Percentiles rank a stretch among this genome's conserved stretches.
Conservation (phyloP, 306 rosid genomes). For the Ziziphus jujuba region DNA sequence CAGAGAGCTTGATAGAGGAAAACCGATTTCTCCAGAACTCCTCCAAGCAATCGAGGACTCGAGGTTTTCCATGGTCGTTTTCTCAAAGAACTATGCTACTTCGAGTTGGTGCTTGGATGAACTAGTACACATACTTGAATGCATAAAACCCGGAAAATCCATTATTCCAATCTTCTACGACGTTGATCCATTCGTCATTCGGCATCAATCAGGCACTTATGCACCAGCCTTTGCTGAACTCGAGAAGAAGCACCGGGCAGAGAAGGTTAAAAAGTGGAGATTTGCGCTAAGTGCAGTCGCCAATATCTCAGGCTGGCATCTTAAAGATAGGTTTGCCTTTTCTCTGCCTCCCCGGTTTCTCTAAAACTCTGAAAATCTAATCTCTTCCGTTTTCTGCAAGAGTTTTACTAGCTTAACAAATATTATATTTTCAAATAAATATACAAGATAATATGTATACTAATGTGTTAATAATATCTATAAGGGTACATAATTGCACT, state of each 20-base stretch:
- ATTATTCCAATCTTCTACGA: not conserved
- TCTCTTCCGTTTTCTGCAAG: too few species aligned
- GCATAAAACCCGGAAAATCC: not conserved
- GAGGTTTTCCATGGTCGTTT: not conserved
- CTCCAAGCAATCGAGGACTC: not conserved
- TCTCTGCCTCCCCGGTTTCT: too few species aligned
- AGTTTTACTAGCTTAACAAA: too few species aligned
- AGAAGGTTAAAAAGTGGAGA: not conserved
- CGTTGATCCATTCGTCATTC: not conserved
- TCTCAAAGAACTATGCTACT: not conserved
- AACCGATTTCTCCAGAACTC: not conserved
- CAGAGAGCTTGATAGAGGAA: not conserved
- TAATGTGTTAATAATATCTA: too few species aligned
- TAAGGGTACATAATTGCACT: too few species aligned
- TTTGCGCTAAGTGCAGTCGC: not conserved
- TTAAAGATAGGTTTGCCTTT: not conserved
- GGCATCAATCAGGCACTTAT: not conserved
- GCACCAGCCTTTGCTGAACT: not conserved
- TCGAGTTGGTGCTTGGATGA: constrained; percentile 6
- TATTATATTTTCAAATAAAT: too few species aligned
- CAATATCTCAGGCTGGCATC: not conserved
- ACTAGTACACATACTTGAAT: not conserved
- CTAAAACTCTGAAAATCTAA: too few species aligned
- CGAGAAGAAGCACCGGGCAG: not conserved
- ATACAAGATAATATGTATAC: too few species aligned